Base-by-base conservation (phyloP, 1,284 basidiomycete species). In the Anthracocystis panici-leucophaei region DNA sequence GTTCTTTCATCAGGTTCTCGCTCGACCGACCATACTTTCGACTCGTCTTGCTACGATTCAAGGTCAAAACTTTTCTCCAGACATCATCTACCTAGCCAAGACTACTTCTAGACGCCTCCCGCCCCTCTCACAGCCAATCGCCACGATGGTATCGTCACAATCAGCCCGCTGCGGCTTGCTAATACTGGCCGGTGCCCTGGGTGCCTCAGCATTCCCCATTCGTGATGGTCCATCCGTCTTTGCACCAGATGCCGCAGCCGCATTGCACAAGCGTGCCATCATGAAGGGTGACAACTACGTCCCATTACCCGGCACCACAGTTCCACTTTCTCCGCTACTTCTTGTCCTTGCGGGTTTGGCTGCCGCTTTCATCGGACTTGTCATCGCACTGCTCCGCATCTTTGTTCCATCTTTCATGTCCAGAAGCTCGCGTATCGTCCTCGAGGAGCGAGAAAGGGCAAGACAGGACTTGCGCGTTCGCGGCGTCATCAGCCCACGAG, bases 231-330 rank as follows among this genome's bases (percentile, higher is more conserved):
- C 63, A 2, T 72, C 69, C 0, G 65, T 67, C 3, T 64, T 66
- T 27, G 64, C 70, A 14, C 54, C 60, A 29, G 49, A 64, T 16
- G 65, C 65, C 16, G 44, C 41, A 20, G 48, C 8, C n/a, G 50
- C 63, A 23, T 33, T 75, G 54, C 67, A 75, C 25, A 64, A 51
- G 27, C 64, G 74, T n/a, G 74, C 68, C 41, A 72, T 76, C 59
- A 76, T 76, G 74, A 72, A 72, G 44, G 69, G 74, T n/a, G 61
- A 76, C 65, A 54, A 76, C 33, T 76, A 72, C 41, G 44, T 76
- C 5, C 69, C 74, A 21, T 59, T 76, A 7, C 65, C 65, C 54
- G 51, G 58, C 46, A 76, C 69, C 27, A 65, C 50, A 1, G 56
- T 76, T 2, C 74, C 74, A 6, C 65, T 76, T 42, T 53, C 74